A percentile compares a stretch with the other conserved stretches of the same genome.
These are phyloP conservation scores for Yamadazyma dendronema DNA, from an alignment of 1,139 yeast species.

Conservation along the genomic window DNA sequence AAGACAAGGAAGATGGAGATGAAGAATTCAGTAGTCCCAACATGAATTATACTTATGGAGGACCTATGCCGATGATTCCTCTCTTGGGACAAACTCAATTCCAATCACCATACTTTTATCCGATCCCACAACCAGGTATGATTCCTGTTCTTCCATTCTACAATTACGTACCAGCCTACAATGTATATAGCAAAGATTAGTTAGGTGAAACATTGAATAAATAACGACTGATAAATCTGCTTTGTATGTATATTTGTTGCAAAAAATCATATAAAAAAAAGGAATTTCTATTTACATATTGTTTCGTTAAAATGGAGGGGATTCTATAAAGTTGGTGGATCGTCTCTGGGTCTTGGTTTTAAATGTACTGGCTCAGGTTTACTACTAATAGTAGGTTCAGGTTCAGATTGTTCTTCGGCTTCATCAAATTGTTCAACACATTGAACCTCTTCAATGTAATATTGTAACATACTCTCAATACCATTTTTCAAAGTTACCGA, in stretches of 20 bases:
- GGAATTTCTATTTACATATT: not conserved
- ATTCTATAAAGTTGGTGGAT: constrained; percentile 44
- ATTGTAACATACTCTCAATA: constrained; percentile 77
- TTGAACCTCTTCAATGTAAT: constrained; percentile 76
- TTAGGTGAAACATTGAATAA: not conserved
- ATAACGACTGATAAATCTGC: too few species aligned
- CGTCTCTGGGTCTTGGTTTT: constrained; percentile 31
- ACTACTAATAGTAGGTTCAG: too few species aligned
- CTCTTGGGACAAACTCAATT: not conserved
- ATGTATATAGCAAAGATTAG: constrained; percentile 10
- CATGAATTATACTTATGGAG: constrained; percentile 6
- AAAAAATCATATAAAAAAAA: too few species aligned
- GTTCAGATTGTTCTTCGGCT: constrained; percentile 24
- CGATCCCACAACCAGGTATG: constrained; percentile 6
- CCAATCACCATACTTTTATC: constrained; percentile 6
- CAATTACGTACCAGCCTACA: constrained; percentile 10
- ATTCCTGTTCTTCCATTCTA: constrained; percentile 9
- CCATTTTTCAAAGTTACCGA: constrained; percentile 76
- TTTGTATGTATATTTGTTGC: too few species aligned
- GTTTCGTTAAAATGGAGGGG: not conserved
- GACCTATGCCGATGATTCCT: constrained; percentile 3
- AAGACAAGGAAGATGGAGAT: constrained; percentile 1
- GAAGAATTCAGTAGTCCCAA: not conserved
- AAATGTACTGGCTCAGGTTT: constrained; percentile 44
- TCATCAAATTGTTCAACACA: constrained; percentile 61